phyloP scores from a whole-genome alignment of 2,329 filamentous ascomycete genomes.

The Daldinia eschscholtzii region DNA sequence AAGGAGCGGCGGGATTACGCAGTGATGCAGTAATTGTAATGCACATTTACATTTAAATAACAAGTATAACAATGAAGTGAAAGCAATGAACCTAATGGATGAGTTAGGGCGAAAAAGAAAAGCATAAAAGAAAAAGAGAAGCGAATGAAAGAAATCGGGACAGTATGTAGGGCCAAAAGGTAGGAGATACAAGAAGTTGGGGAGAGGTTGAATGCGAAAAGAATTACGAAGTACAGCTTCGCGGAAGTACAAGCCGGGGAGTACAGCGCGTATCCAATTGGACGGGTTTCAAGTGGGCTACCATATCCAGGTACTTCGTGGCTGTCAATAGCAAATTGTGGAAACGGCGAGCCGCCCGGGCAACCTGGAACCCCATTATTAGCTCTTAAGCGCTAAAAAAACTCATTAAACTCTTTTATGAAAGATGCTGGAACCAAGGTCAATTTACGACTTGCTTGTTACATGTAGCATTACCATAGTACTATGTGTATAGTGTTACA shows the following conservation, averaged over 20 bases:
- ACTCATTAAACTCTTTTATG: slow-evolving; percentile 19
- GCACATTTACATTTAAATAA: slow-evolving; percentile 7
- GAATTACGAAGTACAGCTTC: slow-evolving; percentile 1
- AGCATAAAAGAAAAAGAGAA: slow-evolving; percentile 30
- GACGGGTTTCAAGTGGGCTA: slow-evolving; percentile 27
- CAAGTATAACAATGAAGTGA: slow-evolving; percentile 16
- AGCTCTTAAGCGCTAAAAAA: slow-evolving; percentile 20
- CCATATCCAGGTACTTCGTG: slow-evolving; percentile 19
- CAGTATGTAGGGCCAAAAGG: slow-evolving; percentile 6
- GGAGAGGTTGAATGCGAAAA: slow-evolving; percentile 28
- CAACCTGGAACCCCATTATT: slow-evolving; percentile 25
- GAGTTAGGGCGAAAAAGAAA: slow-evolving; percentile 20
- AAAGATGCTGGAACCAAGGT: slow-evolving; percentile 17
- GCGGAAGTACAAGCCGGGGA: slow-evolving; percentile 12
- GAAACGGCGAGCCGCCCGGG: slow-evolving; percentile 20
- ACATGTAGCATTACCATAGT: neutral
- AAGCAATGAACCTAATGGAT: slow-evolving; percentile 6
- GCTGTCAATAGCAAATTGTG: slow-evolving; percentile 12
- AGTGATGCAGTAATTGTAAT: slow-evolving; percentile 13
- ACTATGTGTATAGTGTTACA: too few relatives aligned
- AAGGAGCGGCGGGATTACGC: slow-evolving; percentile 18
- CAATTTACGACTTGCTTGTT: slow-evolving; percentile 30
- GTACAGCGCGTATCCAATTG: slow-evolving; percentile 22
- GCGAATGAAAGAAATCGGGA: slow-evolving; percentile 32
- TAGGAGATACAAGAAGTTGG: slow-evolving; percentile 16